A percentile compares a stretch with the other conserved stretches of the same genome.
Evolutionary conservation across 140 eudicot species (phyloP).

Genomic region (Erigeron philadelphicus): DNA sequence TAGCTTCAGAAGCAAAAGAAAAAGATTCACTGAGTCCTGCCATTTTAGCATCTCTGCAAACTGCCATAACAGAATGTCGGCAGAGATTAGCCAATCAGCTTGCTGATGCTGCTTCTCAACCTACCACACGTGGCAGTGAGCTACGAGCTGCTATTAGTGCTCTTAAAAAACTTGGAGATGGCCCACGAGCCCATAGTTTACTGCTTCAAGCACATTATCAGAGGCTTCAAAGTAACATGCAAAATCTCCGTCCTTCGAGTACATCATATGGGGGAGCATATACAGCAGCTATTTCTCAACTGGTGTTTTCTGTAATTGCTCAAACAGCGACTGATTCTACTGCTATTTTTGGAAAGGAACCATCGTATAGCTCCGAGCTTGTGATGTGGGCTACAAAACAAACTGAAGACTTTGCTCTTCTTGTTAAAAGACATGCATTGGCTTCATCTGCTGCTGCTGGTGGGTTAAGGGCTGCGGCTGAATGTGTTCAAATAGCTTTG

Average conservation of each 20-base stretch:
- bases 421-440: conserved; percentile 93
- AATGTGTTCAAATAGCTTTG: conserved; percentile 94
- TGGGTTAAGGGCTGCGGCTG: conserved; percentile 97
- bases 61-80: conserved; percentile 62
- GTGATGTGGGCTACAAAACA: conserved; percentile 98
- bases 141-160: conserved; percentile 90
- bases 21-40: conserved; percentile 44
- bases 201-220: conserved; percentile 88
- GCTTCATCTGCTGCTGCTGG: conserved; percentile 99
- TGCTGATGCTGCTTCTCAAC: conserved; percentile 98
- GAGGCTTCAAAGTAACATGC: conserved; percentile 85
- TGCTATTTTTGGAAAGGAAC: conserved; percentile 74
- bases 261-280: conserved; percentile 99
- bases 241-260: conserved; percentile 88
- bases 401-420: conserved; percentile 72
- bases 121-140: conserved; percentile 92
- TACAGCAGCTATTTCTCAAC: conserved; percentile 94
- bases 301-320: conserved; percentile 85
- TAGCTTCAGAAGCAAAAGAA: conserved; percentile 73
- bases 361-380: conserved; percentile 81
- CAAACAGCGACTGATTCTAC: conserved; percentile 87
- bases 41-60: conserved; percentile 49
- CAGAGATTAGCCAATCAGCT: conserved; percentile 96
- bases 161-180: conserved; percentile 89
- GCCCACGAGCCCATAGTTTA: conserved; percentile 89